Evolutionary conservation across 148 eudicot genomes (phyloP).

Genomic region (Rhododendron simsii): DNA sequence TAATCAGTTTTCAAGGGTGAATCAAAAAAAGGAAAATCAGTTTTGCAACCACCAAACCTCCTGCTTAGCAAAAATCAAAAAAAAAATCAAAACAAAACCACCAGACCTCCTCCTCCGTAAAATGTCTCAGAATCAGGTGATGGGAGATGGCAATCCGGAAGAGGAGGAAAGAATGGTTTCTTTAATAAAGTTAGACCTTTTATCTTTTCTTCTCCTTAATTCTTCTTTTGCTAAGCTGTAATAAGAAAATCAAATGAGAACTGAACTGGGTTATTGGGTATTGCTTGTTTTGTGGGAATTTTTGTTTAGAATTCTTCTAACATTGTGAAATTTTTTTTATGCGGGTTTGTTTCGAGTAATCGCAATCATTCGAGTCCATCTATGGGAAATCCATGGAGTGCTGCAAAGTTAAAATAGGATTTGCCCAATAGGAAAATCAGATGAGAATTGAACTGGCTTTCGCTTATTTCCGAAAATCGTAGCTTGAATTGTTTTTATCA

Average conservation of each 20-base stretch:
- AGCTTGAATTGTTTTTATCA: neutral
- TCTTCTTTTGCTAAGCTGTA: neutral
- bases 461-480: neutral
- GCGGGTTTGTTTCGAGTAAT: no score
- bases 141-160: neutral
- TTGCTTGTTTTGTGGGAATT: neutral
- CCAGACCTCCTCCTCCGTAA: neutral
- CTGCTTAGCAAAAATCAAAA: no score
- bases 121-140: neutral
- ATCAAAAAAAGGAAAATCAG: no score
- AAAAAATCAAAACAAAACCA: neutral
- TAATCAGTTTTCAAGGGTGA: neutral
- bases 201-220: neutral
- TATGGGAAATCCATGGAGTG: neutral
- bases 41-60: neutral
- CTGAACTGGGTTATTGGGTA: neutral
- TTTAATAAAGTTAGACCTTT: neutral
- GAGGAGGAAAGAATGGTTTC: neutral
- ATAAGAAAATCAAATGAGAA: neutral
- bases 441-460: constrained; percentile 5
- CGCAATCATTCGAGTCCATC: neutral
- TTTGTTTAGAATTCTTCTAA: no score
- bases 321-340: no score
- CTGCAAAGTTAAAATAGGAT: no score
- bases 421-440: neutral